phyloP scores from a whole-genome alignment of 345 rosid genomes.

The Aquilaria malaccensis region DNA sequence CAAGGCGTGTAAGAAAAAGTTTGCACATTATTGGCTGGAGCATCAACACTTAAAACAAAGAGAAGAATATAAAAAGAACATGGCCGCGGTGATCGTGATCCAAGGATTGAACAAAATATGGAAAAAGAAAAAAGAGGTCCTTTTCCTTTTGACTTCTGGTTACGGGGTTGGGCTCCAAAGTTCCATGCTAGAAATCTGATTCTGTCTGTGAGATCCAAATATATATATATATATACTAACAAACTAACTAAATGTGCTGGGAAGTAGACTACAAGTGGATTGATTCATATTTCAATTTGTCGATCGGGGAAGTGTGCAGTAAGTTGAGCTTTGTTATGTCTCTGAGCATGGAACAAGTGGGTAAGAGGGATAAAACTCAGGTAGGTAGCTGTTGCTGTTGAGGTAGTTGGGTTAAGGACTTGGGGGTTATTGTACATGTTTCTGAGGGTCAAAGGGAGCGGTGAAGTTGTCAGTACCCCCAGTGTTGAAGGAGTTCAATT shows the following conservation, averaged over 20 bases:
- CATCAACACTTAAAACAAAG: conserved; percentile 18
- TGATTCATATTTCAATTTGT: too few relatives aligned
- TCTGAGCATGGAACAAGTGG: too few relatives aligned
- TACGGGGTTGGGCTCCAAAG: background rate
- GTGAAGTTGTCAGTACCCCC: conserved; percentile 12
- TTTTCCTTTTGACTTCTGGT: background rate
- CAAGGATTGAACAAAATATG: background rate
- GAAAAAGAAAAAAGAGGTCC: background rate
- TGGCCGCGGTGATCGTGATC: background rate
- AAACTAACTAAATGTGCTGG: conserved; percentile 13
- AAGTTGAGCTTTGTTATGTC: too few relatives aligned
- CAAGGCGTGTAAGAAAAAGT: background rate
- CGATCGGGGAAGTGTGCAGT: too few relatives aligned
- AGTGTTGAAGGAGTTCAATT: conserved; percentile 8
- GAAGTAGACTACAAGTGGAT: conserved; percentile 7
- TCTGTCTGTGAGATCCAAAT: too few relatives aligned
- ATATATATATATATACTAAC: background rate
- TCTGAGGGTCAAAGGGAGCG: conserved; percentile 11
- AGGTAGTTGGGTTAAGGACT: background rate
- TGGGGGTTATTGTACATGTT: background rate
- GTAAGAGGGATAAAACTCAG: too few relatives aligned
- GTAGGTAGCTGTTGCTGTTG: too few relatives aligned
- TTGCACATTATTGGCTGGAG: conserved; percentile 6
- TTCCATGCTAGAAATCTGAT: background rate
- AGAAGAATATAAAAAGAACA: conserved; percentile 6